Base-by-base conservation (phyloP, 176 grass and related monocot species). In the Oryza australiensis region DNA sequence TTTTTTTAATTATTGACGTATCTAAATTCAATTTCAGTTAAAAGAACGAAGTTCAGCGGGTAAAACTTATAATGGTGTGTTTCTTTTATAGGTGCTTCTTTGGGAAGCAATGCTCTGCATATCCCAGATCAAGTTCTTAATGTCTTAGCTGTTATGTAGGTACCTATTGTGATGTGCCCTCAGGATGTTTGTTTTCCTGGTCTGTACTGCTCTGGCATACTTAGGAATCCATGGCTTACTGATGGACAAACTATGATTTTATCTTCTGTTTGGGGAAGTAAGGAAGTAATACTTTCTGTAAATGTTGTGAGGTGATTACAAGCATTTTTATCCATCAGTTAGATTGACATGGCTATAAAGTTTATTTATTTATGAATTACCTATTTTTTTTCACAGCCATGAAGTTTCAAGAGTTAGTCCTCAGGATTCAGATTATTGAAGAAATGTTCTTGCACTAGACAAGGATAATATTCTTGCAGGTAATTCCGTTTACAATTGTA, bases 191-290 rank as follows among this genome's bases (percentile, higher is more conserved):
- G 85, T 51, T 98, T 98, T 75, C 93, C 96, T 64, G 96, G 90
- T 29, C 90, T 98, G 27, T 98, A 98, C 63, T 90, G 87, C 74
- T 90, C 75, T 69, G 57, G 86, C 62, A 51, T 94, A 59, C 88
- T 91, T 40, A 64, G 86, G 65, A 62, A 86, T 88, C 95, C 92
- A 78, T 98, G 95, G 95, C 88, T 98, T 87, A 83, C 90, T 22
- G 90, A 95, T 88, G 92, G 92, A 80, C 76, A 40, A 29, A 95
- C 95, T 81, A 85, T 98, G 83, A 70, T 98, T 85, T 40, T 95
- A 75, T 95, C 95, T 75, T 98, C 95, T 81, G 40, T 74, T 4
- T 98, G 95, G 95, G 84, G 90, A 79, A 93, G 95, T 82, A 95
- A 64, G 60, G 83, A 93, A 80, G 92, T 89, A 76, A 93, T 98